These are phyloP conservation scores for Pseudonitzschia multiseries DNA, from an alignment of 108 stramenopile species.

Conservation along the genomic window DNA sequence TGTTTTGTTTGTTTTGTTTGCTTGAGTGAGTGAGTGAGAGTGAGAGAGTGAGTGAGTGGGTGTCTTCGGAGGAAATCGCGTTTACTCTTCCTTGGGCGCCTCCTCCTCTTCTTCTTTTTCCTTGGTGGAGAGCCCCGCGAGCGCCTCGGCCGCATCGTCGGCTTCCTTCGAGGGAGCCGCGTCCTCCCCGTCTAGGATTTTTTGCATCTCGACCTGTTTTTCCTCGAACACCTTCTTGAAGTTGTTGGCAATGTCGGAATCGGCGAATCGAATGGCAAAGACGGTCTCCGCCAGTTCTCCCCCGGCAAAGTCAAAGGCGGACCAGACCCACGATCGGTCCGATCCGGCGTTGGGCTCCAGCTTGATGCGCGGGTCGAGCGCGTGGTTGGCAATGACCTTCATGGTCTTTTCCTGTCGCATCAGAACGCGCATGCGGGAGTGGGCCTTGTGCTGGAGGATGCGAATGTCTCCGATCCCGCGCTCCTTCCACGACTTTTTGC, in stretches of 20 bases:
- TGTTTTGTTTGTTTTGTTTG: too few species aligned
- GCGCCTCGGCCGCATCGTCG: constrained; percentile 85
- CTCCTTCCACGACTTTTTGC: constrained; percentile 97
- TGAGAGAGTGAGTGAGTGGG: too few species aligned
- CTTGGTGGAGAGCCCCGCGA: constrained; percentile 70
- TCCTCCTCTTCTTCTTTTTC: too few species aligned
- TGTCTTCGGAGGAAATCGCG: too few species aligned
- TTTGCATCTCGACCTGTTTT: constrained; percentile 86
- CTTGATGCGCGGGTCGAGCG: constrained; percentile 93
- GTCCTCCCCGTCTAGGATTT: constrained; percentile 84
- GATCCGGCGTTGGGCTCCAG: constrained; percentile 93
- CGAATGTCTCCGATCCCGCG: constrained; percentile 96
- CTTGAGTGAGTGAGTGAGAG: too few species aligned
- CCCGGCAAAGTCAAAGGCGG: constrained; percentile 95
- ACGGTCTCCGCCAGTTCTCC: constrained; percentile 93
- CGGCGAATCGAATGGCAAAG: constrained; percentile 94
- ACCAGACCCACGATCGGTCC: constrained; percentile 98
- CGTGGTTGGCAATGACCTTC: constrained; percentile 98
- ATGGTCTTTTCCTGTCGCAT: constrained; percentile 99
- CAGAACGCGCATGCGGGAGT: constrained; percentile 85
- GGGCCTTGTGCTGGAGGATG: constrained; percentile 94
- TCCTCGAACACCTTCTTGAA: constrained; percentile 92
- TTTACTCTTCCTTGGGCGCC: neutral
- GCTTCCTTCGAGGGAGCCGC: constrained; percentile 63
- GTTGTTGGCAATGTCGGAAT: constrained; percentile 87